Evolutionary conservation across 78 protist genomes (phyloP), one percentile per base, ranked within the genome.

Genomic region (Andalucia godoyi): DNA sequence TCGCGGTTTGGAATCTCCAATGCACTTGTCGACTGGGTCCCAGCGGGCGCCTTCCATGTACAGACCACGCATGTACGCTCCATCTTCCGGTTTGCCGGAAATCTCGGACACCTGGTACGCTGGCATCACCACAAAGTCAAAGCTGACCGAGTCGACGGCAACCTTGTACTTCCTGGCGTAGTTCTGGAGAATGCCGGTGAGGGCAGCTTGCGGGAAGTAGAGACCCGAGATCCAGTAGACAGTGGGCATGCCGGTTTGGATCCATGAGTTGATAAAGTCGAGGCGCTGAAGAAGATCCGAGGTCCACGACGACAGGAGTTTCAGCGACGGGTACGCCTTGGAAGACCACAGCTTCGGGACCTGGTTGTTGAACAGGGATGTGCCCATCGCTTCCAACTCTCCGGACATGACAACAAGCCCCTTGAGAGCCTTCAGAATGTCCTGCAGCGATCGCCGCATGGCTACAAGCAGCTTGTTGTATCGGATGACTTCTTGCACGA

Each of bases 161-260:
- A 76, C 45, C 25, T 30, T 8, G 60, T 70, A 15, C 66, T 72
- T 70, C 8, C 95, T 62, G 4, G 92, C 92, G 17, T 33, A 83
- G 69, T 80, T 83, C 55, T 90, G 95, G 38, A 72, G 64, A 37
- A 79, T 80, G 30, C 92, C 96, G 4, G 92, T 91, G 27, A 91
- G 38, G 78, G 87, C 86, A 5, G 86, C 90, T 64, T 91, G 91
- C 21, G 95, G 95, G 89, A 87, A 87, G 83, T 73, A 87, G 73
- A 86, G 72, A 4, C 87, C 84, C 0, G 82, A 62, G 54, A 91
- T 68, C 86, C 87, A 80, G 59, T 68, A 84, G 36, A 29, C 50
- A 9, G 0, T 34, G 30, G 91, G 89, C 1, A n/a, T 1, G 23
- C 91, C 95, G 0, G 61, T 18, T 21, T 70, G 65, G 23, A 49